Evolutionary conservation across 2,329 filamentous ascomycete species (phyloP), one percentile per base, ranked within the genome.

Genomic region (Calonectria leucothoes): DNA sequence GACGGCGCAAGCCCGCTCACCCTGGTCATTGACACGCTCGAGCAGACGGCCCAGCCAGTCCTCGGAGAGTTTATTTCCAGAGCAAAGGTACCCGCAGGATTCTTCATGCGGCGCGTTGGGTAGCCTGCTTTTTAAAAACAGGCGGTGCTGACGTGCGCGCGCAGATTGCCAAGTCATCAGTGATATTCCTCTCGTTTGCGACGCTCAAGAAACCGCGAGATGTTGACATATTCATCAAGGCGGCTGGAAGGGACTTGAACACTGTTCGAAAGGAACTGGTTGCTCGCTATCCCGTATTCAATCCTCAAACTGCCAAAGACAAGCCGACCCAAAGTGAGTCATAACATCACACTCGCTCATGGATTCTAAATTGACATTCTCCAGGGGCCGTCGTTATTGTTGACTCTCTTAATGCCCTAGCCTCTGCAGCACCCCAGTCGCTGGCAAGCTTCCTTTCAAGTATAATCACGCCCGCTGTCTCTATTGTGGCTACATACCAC

Each of bases 1-100:
- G 94, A 97, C 83, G 92, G 91, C 70, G 92, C 94, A 17, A 98
- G 95, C 63, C 96, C 96, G 3, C 92, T 98, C 80, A 98, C 96
- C 0, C 87, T 98, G 31, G 85, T 98, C 4, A 88, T 98, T 70
- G 96, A 98, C 84, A 94, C 90, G 39, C 88, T 98, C 35, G 95
- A 98, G 85, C 95, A 98, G 85, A 92, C 93, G 31, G 94, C 92
- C 8, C 89, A 88, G 35, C 92, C 93, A 0, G 85, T 98, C 5
- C 76, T 96, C 2, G 85, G 87, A 23, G 95, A 98, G 83, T 94
- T 96, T 83, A 91, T 94, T 68, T 87, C 89, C 59, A 90, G 96
- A 79, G 95, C 94, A 69, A 94, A 93, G 87, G 94, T 94, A 78
- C 72, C 85, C 45, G 14, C 12, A 29, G 10, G 1, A n/a, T n/a